Evolutionary conservation across 1,284 basidiomycete species (phyloP).

Genomic region (Marasmius sp.): DNA sequence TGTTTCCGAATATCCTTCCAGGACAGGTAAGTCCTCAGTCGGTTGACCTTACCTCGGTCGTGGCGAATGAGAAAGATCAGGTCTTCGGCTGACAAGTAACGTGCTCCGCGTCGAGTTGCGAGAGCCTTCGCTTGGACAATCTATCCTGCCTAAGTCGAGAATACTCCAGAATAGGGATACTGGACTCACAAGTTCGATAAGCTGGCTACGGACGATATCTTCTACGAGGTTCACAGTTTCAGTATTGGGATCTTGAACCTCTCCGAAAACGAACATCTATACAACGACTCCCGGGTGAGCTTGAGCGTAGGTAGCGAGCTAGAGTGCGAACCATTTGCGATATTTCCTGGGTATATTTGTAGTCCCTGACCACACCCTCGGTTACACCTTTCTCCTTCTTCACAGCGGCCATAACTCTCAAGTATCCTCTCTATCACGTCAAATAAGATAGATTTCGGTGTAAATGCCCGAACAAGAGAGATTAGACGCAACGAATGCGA

Average conservation of each 20-base stretch:
- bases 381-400: constrained; percentile 7
- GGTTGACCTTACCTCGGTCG: constrained; percentile 92
- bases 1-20: constrained; percentile 99
- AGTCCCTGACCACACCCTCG: constrained; percentile 37
- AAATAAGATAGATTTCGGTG: too few relatives aligned
- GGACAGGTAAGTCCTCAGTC: constrained; percentile 90
- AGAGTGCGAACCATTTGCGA: constrained; percentile 64
- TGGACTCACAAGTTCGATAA: constrained; percentile 82
- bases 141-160: constrained; percentile 38
- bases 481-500: too few relatives aligned
- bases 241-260: constrained; percentile 85
- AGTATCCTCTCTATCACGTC: neutral
- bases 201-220: constrained; percentile 92
- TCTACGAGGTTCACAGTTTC: constrained; percentile 93
- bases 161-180: neutral
- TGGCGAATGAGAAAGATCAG: constrained; percentile 96
- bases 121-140: constrained; percentile 88
- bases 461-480: too few relatives aligned
- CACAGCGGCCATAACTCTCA: constrained; percentile 2
- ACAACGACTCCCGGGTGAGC: neutral
- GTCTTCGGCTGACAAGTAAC: constrained; percentile 90
- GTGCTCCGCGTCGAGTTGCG: constrained; percentile 80
- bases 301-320: neutral
- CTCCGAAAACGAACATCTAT: constrained; percentile 96
- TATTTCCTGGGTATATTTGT: constrained; percentile 77